A percentile compares a stretch with the other conserved stretches of the same genome.
phyloP scores from a whole-genome alignment of 208 protist genomes.

The Leishmania major region DNA sequence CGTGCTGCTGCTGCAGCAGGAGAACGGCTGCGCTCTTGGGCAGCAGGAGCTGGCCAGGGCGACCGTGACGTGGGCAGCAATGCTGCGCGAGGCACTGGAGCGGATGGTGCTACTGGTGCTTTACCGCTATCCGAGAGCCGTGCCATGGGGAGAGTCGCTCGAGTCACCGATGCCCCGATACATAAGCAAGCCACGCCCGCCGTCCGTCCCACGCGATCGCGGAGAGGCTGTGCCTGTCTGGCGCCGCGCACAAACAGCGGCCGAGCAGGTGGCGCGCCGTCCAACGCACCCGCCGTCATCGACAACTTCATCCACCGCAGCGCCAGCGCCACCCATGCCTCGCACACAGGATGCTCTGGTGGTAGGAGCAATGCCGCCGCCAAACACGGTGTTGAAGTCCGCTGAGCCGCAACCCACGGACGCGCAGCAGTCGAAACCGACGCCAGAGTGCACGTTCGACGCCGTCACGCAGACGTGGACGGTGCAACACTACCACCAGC shows the following conservation, averaged over 20 bases:
- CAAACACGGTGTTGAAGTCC: background rate
- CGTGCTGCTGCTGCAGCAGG: slow-evolving; percentile 17
- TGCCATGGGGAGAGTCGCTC: slow-evolving; percentile 36
- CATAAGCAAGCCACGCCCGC: background rate
- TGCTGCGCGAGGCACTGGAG: slow-evolving; percentile 39
- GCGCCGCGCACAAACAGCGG: background rate
- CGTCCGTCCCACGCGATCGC: background rate
- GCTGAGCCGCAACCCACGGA: background rate
- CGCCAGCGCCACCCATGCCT: background rate
- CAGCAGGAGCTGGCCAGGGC: slow-evolving; percentile 17
- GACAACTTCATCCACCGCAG: background rate
- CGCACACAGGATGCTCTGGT: background rate
- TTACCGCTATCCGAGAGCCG: slow-evolving; percentile 31
- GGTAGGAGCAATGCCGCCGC: background rate
- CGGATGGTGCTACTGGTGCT: slow-evolving; percentile 34
- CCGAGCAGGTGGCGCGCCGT: background rate
- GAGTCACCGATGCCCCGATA: background rate
- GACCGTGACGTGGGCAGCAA: slow-evolving; percentile 31
- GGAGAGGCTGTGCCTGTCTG: background rate
- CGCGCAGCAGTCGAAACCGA: background rate
- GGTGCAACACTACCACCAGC: slow-evolving; percentile 17
- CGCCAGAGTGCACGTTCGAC: slow-evolving; percentile 3
- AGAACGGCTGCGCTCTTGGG: slow-evolving; percentile 8
- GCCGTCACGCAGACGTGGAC: slow-evolving; percentile 17
- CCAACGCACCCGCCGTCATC: slow-evolving; percentile 5